These are phyloP conservation scores for Prototheca wickerhamii DNA, from an alignment of 163 green algal species.

Conservation along the genomic window DNA sequence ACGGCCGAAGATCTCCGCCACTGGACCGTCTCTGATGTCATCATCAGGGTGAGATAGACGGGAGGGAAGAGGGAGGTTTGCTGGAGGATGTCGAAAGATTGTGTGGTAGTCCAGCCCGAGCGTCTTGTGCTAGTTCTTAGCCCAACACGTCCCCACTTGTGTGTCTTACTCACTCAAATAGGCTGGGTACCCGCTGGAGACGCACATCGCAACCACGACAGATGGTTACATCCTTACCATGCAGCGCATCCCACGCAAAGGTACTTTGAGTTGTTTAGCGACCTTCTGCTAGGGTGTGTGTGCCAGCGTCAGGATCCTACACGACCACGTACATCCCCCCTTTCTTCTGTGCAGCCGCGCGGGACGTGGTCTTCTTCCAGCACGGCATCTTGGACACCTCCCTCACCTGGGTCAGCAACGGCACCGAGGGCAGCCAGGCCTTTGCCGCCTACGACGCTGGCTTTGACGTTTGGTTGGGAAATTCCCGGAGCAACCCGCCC, in stretches of 20 bases:
- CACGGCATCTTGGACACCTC: conserved; percentile 77
- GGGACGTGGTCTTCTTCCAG: conserved; percentile 78
- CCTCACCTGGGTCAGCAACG: conserved; percentile 59
- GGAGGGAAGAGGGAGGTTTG: background rate
- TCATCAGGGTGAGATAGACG: background rate
- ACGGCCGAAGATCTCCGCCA: background rate
- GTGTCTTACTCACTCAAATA: no score
- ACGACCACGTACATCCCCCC: background rate
- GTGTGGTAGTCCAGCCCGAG: background rate
- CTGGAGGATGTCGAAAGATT: background rate
- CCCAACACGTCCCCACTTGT: no score
- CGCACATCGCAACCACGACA: conserved; percentile 65
- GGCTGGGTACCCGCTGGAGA: conserved; percentile 70
- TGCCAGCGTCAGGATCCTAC: no score
- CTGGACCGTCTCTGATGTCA: background rate
- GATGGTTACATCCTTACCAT: conserved; percentile 68
- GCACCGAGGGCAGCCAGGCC: conserved; percentile 66
- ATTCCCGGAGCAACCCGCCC: conserved; percentile 77
- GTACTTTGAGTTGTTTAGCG: no score
- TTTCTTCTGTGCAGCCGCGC: conserved; percentile 8
- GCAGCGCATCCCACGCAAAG: conserved; percentile 59
- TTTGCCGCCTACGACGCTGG: conserved; percentile 91
- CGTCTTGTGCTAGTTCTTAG: background rate
- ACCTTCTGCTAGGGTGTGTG: no score
- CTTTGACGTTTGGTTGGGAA: conserved; percentile 93